Evolutionary conservation across 2,329 filamentous ascomycete genomes (phyloP), one percentile per base, ranked within the genome.

Genomic region (Hymenoscyphus occultus): DNA sequence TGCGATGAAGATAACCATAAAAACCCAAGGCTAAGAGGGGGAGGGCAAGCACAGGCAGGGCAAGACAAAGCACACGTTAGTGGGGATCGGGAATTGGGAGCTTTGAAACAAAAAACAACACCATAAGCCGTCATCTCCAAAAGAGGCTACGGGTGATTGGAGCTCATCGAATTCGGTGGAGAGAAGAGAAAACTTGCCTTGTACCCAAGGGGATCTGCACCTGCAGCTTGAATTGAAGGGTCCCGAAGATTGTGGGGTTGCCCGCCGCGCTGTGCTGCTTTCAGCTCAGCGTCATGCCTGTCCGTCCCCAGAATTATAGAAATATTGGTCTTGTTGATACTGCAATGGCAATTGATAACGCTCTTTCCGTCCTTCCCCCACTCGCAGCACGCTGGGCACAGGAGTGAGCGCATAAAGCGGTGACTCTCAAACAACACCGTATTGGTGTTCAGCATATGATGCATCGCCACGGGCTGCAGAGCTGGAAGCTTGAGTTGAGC

Each of bases 1-100:
- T 40, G 16, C 39, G 56, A 65, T 66, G 31, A 59, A 42, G 64
- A 68, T 63, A 66, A 39, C 60, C 64, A 62, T 65, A 58, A 65
- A 45, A 63, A 40, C 45, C 56, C 28, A 56, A 60, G 12, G 31
- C 56, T 35, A 59, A 19, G 56, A 31, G 16, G 56, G 56, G 56
- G 39, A 42, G 58, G 58, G 58, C 16, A 59, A 28, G 35, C 22
- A 22, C 22, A 22, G 22, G 22, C 35, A 59, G 16, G 57, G 39
- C 16, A 59, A 28, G 35, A 14, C 35, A 59, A 22, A 22, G 57
- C 16, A 59, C 16, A 59, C 16, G 31, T 12, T 35, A 13, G 56
- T 39, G 40, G 40, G n/a, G 42, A 19, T 7, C 14, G 16, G 16
- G 42, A 12, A 10, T 22, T 22, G 9, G 45, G n/a, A 22, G 22